Percentiles rank a stretch among this genome's conserved stretches.
Conservation (phyloP, 345 rosid species). For the Lepidium aucheri region DNA sequence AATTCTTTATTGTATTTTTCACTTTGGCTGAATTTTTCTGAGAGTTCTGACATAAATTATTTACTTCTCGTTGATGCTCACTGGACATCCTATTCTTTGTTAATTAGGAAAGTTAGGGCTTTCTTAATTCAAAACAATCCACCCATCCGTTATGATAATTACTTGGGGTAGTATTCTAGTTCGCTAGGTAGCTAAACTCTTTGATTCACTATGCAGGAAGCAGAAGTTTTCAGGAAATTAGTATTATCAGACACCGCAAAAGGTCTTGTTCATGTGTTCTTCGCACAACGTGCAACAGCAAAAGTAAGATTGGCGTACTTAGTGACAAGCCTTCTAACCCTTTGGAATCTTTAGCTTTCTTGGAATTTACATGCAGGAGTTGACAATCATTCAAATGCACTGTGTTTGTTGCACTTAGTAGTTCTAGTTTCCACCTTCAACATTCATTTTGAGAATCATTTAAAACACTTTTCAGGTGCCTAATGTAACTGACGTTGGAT, state of each 20-base stretch:
- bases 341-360: neutral
- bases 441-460: neutral
- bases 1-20: no score
- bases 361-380: neutral
- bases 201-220: constrained; percentile 55
- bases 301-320: constrained; percentile 42
- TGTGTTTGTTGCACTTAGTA: neutral
- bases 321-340: neutral
- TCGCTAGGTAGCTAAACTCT: neutral
- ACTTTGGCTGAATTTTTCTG: neutral
- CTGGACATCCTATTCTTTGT: neutral
- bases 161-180: neutral
- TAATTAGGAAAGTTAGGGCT: neutral
- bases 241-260: constrained; percentile 66
- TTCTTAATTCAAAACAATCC: neutral
- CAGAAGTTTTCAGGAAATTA: constrained; percentile 62
- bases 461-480: constrained; percentile 64
- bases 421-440: neutral
- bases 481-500: constrained; percentile 70
- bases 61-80: neutral
- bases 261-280: constrained; percentile 83
- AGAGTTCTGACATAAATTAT: neutral
- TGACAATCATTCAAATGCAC: neutral
- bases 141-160: neutral
- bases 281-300: constrained; percentile 78